Percentiles rank a stretch among this genome's conserved stretches.
These are phyloP conservation scores for Apiospora koreana DNA, from an alignment of 2,329 filamentous ascomycete genomes.

Conservation along the genomic window DNA sequence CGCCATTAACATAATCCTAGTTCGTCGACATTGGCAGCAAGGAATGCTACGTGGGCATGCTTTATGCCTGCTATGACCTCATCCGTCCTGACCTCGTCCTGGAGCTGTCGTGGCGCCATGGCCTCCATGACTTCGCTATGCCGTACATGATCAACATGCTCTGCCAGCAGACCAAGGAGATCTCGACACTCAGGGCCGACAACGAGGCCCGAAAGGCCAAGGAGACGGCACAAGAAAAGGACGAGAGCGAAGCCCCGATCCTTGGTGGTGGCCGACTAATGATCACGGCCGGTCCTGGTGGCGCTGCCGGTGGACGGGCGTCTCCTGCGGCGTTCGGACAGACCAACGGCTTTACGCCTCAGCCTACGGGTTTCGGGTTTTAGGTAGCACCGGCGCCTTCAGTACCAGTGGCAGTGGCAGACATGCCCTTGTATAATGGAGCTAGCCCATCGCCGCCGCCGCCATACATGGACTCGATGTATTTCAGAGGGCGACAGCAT, in stretches of 20 bases:
- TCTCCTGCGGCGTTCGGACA: conserved; percentile 73
- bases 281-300: conserved; percentile 86
- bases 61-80: conserved; percentile 97
- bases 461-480: background rate
- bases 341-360: conserved; percentile 85
- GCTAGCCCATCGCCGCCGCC: background rate
- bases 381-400: conserved; percentile 36
- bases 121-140: conserved; percentile 96
- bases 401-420: conserved; percentile 12
- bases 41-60: conserved; percentile 99
- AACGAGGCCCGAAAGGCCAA: conserved; percentile 90
- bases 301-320: conserved; percentile 44
- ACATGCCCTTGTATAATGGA: background rate
- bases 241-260: conserved; percentile 92
- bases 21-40: conserved; percentile 99
- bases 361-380: conserved; percentile 77
- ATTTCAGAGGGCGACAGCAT: background rate
- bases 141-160: conserved; percentile 99
- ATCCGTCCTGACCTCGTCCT: conserved; percentile 90
- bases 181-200: conserved; percentile 85
- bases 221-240: conserved; percentile 73
- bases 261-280: conserved; percentile 86
- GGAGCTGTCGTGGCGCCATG: conserved; percentile 95
- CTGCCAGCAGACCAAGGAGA: conserved; percentile 83
- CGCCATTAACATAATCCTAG: conserved; percentile 50